Base-by-base conservation (phyloP, 331 rosid species). In the Acacia pycnantha region DNA sequence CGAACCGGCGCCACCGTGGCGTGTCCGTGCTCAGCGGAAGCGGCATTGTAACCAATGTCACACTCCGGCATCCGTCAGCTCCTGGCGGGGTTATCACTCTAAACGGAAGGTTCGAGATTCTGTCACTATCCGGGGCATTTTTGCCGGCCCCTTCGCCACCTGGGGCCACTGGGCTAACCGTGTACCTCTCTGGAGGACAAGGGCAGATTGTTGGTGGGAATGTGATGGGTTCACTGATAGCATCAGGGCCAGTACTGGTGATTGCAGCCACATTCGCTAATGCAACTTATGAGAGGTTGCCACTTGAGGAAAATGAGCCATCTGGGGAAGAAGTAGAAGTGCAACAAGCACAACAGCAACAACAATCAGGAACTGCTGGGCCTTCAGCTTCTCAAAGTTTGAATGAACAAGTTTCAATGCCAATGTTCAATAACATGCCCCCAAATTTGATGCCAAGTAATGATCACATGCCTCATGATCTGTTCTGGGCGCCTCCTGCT, bases 181-280 rank as follows among this genome's bases (percentile, higher is more conserved):
- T 92, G 48, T 96, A 94, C 77, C 77, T 96, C 0, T 86, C 94
- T 1, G 98, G 98, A 0, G 93, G 86, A 2, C 94, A 96, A 54
- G 99, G 99, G 9, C 98, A 96, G 85, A 91, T 96, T 0, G 92
- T 94, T 0, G 99, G 99, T 0, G 99, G 99, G 4, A 79, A 83
- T 3, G 98, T 96, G 14, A 88, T 84, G 0, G 98, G 99, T 4
- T 76, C 93, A 1, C 70, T 96, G 68, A 77, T 94, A 37, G 97
- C 97, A 0, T 84, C 97, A 0, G 99, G 99, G 7, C 94, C 97
- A 0, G 99, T 96, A 0, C 85, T 94, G 61, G 91, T 96, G 6
- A 82, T 94, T 29, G 98, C 97, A 2, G 98, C 99, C 0, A 91
- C 99, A 1, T 96, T 93, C 68, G 89, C 92, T 0, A 94, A 96